phyloP scores from a whole-genome alignment of 78 protist species.

The Paratrimastix pyriformis region DNA sequence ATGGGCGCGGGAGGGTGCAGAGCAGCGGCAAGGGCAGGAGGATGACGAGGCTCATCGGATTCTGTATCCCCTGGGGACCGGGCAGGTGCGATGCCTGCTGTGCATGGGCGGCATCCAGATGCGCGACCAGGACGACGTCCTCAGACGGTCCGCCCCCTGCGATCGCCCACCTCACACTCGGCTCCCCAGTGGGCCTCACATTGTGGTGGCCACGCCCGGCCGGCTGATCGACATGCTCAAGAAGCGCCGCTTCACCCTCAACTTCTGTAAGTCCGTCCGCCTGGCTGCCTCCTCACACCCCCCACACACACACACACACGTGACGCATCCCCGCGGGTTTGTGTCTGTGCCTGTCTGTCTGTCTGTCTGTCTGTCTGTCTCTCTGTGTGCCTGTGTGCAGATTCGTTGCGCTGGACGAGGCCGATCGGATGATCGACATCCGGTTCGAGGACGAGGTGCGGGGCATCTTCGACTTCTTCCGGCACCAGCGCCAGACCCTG shows the following conservation, averaged over 20 bases:
- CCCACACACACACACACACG: background rate
- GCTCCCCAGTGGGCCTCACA: constrained; percentile 54
- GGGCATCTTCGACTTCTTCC: constrained; percentile 56
- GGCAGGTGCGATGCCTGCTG: constrained; percentile 23
- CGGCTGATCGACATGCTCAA: constrained; percentile 72
- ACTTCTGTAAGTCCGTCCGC: constrained; percentile 46
- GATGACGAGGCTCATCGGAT: no score
- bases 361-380: background rate
- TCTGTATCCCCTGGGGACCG: background rate
- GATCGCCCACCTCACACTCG: background rate
- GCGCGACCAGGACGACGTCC: constrained; percentile 39
- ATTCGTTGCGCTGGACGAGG: constrained; percentile 79
- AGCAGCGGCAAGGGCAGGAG: no score
- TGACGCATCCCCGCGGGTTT: no score
- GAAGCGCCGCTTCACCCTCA: constrained; percentile 49
- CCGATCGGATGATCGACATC: constrained; percentile 83
- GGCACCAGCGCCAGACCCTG: constrained; percentile 69
- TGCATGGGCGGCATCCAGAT: constrained; percentile 46
- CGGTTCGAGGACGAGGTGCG: constrained; percentile 88
- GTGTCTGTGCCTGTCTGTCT: background rate
- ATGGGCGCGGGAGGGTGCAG: no score
- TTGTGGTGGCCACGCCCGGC: constrained; percentile 86
- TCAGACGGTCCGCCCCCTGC: background rate
- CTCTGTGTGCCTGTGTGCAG: background rate
- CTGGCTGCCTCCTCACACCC: no score